phyloP scores from a whole-genome alignment of 2,329 filamentous ascomycete species.

The Colletotrichum sp. region DNA sequence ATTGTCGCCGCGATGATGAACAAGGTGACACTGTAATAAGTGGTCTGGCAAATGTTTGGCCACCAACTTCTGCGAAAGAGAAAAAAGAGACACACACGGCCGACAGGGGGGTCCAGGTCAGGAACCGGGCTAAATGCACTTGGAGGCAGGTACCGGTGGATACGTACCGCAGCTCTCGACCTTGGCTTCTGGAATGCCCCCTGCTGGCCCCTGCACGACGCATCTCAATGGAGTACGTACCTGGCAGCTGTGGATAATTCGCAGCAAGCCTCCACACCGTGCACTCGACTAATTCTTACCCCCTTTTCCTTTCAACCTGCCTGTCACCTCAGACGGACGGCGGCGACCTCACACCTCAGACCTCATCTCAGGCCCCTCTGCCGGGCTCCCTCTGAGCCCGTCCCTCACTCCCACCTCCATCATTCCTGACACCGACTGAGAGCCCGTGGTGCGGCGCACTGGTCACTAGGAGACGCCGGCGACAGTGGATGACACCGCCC shows the following conservation, averaged over 20 bases:
- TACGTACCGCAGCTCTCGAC: constrained; percentile 5
- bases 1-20: background rate
- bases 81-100: background rate
- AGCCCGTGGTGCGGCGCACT: background rate
- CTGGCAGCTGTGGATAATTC: background rate
- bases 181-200: constrained; percentile 17
- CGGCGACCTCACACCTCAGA: background rate
- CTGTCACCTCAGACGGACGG: background rate
- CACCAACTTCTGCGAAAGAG: background rate
- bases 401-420: background rate
- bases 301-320: background rate
- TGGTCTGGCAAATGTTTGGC: background rate
- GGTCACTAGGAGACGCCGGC: background rate
- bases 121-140: constrained; percentile 4
- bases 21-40: background rate
- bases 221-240: background rate
- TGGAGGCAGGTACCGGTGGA: constrained; percentile 17
- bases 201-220: constrained; percentile 13
- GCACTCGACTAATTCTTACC: background rate
- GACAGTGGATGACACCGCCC: background rate
- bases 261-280: background rate
- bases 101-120: background rate
- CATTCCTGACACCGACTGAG: background rate
- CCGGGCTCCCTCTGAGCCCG: background rate
- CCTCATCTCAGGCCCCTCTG: background rate